These are phyloP conservation scores for Westerdykella aurantiaca DNA, from an alignment of 2,329 filamentous ascomycete genomes.

Conservation along the genomic window DNA sequence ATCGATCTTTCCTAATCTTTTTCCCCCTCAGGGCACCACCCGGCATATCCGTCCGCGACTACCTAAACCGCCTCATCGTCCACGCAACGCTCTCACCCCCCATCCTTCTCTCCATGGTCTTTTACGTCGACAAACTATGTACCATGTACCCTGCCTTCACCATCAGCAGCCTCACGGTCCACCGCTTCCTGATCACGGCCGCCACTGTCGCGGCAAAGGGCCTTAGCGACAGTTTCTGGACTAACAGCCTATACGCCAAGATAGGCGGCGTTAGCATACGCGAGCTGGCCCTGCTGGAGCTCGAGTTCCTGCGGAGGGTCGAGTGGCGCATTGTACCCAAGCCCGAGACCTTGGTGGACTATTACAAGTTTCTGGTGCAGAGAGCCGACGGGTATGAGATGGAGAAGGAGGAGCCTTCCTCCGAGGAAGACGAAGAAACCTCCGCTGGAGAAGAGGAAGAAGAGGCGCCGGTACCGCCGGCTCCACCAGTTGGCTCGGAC, in stretches of 20 bases:
- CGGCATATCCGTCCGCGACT: conserved; percentile 90
- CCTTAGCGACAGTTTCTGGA: conserved; percentile 95
- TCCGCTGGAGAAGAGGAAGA: background rate
- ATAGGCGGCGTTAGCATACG: conserved; percentile 88
- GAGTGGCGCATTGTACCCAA: conserved; percentile 97
- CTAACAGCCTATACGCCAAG: conserved; percentile 90
- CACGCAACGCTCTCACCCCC: conserved; percentile 92
- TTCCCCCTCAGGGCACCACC: conserved; percentile 57
- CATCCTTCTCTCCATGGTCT: conserved; percentile 96
- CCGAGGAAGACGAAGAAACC: background rate
- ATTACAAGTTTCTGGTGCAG: conserved; percentile 81
- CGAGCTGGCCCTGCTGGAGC: conserved; percentile 83
- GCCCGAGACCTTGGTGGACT: conserved; percentile 86
- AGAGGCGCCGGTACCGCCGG: too few species aligned
- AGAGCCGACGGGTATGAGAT: conserved; percentile 56
- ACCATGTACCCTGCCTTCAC: conserved; percentile 90
- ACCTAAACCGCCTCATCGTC: conserved; percentile 83
- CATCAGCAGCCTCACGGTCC: conserved; percentile 91
- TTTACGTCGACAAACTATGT: conserved; percentile 94
- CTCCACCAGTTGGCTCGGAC: too few species aligned
- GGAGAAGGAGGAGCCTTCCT: conserved; percentile 15
- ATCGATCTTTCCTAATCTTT: conserved; percentile 2
- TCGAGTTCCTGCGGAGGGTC: conserved; percentile 87
- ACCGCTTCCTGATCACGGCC: conserved; percentile 93
- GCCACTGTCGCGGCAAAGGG: conserved; percentile 95